Percentiles rank a stretch among this genome's conserved stretches.
Evolutionary conservation across 768 basidiomycete genomes (phyloP).

Genomic region (Suillus subaureus): DNA sequence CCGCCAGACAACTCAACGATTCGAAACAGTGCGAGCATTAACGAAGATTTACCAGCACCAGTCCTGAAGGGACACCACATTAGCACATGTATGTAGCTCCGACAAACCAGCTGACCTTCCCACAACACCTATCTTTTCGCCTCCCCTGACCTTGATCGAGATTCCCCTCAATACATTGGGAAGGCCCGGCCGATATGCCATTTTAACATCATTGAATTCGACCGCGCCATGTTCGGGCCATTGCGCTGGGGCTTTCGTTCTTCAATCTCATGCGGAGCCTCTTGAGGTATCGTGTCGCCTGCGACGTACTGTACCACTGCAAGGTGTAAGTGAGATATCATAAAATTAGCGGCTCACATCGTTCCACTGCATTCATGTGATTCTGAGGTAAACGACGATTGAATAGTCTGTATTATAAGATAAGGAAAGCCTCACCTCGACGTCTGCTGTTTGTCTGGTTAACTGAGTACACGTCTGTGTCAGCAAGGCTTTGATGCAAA

Average conservation of each 20-base stretch:
- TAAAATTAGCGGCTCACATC: slow-evolving; percentile 36
- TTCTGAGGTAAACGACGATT: slow-evolving; percentile 38
- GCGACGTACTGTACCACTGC: slow-evolving; percentile 58
- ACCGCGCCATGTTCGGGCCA: slow-evolving; percentile 71
- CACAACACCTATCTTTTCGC: slow-evolving; percentile 81
- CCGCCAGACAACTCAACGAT: slow-evolving; percentile 69
- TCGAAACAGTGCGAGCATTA: slow-evolving; percentile 66
- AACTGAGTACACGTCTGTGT: slow-evolving; percentile 56
- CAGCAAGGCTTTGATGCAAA: slow-evolving; percentile 41
- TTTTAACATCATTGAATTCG: slow-evolving; percentile 57
- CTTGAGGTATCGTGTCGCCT: slow-evolving; percentile 53
- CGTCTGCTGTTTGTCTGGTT: slow-evolving; percentile 63
- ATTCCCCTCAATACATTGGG: slow-evolving; percentile 71
- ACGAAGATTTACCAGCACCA: slow-evolving; percentile 64
- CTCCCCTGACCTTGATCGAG: slow-evolving; percentile 56
- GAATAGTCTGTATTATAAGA: neutral
- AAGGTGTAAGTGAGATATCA: neutral
- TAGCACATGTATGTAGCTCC: neutral
- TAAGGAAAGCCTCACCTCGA: slow-evolving; percentile 47
- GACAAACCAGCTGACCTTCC: slow-evolving; percentile 41
- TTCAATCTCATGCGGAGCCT: slow-evolving; percentile 63
- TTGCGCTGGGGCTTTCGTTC: slow-evolving; percentile 53
- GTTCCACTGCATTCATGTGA: slow-evolving; percentile 67
- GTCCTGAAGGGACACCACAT: slow-evolving; percentile 26
- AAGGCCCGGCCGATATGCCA: slow-evolving; percentile 72